Percentiles rank a stretch among this genome's conserved stretches.
Evolutionary conservation across 371 early-diverging fungal species (phyloP).

Genomic region (Capillidium heterosporum): DNA sequence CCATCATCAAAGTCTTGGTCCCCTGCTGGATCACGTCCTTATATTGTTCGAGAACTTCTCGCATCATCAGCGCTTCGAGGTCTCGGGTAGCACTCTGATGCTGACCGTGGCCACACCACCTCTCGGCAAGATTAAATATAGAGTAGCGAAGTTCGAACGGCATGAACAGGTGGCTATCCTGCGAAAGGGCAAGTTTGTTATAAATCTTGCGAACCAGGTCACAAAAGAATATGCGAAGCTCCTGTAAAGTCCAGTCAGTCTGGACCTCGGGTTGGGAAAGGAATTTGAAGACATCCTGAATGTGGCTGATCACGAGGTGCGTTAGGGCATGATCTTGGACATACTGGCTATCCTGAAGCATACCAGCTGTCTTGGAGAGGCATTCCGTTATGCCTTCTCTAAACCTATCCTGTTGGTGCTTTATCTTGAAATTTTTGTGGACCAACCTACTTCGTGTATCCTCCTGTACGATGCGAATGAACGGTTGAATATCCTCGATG

Average conservation of each 20-base stretch:
- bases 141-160: constrained; percentile 59
- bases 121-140: constrained; percentile 69
- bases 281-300: constrained; percentile 53
- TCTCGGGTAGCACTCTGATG: constrained; percentile 38
- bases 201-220: constrained; percentile 69
- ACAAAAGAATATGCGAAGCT: constrained; percentile 71
- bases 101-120: constrained; percentile 82
- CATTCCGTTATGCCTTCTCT: background rate
- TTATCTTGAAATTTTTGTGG: constrained; percentile 4
- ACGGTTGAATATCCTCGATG: constrained; percentile 43
- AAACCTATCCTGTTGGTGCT: constrained; percentile 15
- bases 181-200: constrained; percentile 6
- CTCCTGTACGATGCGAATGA: constrained; percentile 38
- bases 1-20: constrained; percentile 38
- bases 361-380: constrained; percentile 33
- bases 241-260: constrained; percentile 73
- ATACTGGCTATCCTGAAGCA: constrained; percentile 30
- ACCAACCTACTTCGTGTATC: constrained; percentile 17
- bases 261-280: constrained; percentile 50
- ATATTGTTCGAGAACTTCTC: constrained; percentile 47
- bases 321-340: constrained; percentile 42
- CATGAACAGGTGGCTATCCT: constrained; percentile 21
- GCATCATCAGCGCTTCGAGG: constrained; percentile 55
- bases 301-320: constrained; percentile 38
- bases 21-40: constrained; percentile 51